Evolutionary conservation across 768 basidiomycete species (phyloP).

Genomic region (Lentinus brumalis): DNA sequence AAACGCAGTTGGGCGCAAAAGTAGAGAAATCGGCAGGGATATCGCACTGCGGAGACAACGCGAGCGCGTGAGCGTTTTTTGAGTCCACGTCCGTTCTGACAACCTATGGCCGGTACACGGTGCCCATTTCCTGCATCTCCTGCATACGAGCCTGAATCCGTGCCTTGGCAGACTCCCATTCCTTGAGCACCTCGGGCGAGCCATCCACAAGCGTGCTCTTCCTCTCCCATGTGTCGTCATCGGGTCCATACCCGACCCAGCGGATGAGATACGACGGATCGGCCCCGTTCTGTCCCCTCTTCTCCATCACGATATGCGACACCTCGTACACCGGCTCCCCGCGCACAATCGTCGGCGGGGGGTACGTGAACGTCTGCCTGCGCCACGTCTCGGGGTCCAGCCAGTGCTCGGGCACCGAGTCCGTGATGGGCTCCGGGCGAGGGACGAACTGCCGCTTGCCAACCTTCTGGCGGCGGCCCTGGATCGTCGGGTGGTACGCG

Average conservation of each 20-base stretch:
- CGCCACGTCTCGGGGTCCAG: constrained; percentile 6
- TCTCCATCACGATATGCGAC: constrained; percentile 35
- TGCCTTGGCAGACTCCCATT: constrained; percentile 24
- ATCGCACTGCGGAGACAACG: neutral
- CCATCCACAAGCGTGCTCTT: constrained; percentile 24
- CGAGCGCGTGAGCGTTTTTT: neutral
- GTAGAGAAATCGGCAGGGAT: no score
- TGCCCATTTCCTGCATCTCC: constrained; percentile 17
- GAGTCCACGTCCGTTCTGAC: neutral
- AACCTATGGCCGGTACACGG: neutral
- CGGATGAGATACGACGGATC: constrained; percentile 28
- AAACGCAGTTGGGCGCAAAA: no score
- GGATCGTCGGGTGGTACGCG: constrained; percentile 49
- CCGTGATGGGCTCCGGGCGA: constrained; percentile 25
- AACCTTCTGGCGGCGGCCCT: constrained; percentile 39
- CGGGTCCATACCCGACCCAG: constrained; percentile 32
- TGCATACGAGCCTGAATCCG: constrained; percentile 17
- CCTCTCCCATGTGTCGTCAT: constrained; percentile 29
- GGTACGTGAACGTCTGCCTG: constrained; percentile 12
- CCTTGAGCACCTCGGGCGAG: constrained; percentile 24
- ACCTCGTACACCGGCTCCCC: constrained; percentile 28
- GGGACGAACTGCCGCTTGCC: constrained; percentile 23
- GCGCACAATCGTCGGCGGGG: constrained; percentile 3
- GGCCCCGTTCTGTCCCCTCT: neutral
- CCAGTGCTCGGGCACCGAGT: constrained; percentile 30